Percentiles rank a stretch among this genome's conserved stretches.
These are phyloP conservation scores for Stevia rebaudiana DNA, from an alignment of 140 eudicot species.

Conservation along the genomic window DNA sequence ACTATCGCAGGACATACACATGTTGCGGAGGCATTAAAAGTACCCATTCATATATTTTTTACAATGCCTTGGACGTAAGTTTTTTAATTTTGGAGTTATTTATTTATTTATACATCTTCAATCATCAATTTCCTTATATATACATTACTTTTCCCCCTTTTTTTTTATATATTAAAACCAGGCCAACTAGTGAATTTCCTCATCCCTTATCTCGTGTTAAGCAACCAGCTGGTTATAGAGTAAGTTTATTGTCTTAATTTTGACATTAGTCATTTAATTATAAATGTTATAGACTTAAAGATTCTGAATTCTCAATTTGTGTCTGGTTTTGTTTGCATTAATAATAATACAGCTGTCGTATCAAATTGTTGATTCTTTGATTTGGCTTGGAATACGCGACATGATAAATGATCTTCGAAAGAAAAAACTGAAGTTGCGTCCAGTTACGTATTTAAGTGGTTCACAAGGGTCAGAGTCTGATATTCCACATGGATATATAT, in stretches of 20 bases:
- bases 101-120: not conserved
- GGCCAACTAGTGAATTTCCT: slow-evolving; percentile 99
- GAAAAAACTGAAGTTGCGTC: slow-evolving; percentile 81
- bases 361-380: slow-evolving; percentile 89
- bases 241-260: slow-evolving; percentile 33
- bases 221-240: slow-evolving; percentile 98
- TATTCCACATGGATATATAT: slow-evolving; percentile 90
- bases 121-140: slow-evolving; percentile 2
- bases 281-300: slow-evolving; percentile 1
- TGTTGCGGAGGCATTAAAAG: slow-evolving; percentile 88
- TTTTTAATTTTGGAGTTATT: slow-evolving; percentile 11
- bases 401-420: slow-evolving; percentile 92
- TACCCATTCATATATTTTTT: slow-evolving; percentile 88
- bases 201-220: slow-evolving; percentile 97
- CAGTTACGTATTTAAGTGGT: slow-evolving; percentile 93
- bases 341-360: slow-evolving; percentile 73
- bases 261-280: not conserved
- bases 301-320: not conserved
- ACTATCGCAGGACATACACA: slow-evolving; percentile 74
- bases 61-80: slow-evolving; percentile 99
- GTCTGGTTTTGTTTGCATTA: slow-evolving; percentile 11
- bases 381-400: slow-evolving; percentile 98
- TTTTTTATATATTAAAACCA: slow-evolving; percentile 23
- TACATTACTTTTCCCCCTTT: not conserved
- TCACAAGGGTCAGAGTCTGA: slow-evolving; percentile 79